Evolutionary conservation across 2,329 filamentous ascomycete genomes (phyloP).

Genomic region (Coniosporium tulheliwenetii): DNA sequence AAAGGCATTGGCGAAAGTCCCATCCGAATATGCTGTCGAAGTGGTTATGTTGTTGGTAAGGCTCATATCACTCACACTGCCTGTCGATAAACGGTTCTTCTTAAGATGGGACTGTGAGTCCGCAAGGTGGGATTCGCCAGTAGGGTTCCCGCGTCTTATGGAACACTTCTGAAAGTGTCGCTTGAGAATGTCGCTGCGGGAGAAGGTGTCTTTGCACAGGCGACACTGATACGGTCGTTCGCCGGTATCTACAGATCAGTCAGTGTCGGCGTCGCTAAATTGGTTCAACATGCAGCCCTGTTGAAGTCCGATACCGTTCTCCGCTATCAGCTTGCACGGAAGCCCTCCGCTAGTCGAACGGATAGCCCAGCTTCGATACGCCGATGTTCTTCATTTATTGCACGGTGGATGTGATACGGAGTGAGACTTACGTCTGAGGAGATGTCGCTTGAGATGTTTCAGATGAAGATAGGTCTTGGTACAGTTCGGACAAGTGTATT

Average conservation of each 20-base stretch:
- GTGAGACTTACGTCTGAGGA: constrained; percentile 67
- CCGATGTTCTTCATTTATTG: too few relatives aligned
- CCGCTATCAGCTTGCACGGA: too few relatives aligned
- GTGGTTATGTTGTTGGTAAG: too few relatives aligned
- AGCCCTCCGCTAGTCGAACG: too few relatives aligned
- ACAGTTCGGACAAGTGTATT: constrained; percentile 95
- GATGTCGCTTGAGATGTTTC: constrained; percentile 93
- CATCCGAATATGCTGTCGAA: too few relatives aligned
- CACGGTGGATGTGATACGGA: too few relatives aligned
- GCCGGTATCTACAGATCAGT: constrained; percentile 57
- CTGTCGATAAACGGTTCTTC: constrained; percentile 35
- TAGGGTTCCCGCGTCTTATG: constrained; percentile 87
- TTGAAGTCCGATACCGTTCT: constrained; percentile 13
- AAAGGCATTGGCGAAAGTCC: too few relatives aligned
- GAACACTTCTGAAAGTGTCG: constrained; percentile 99
- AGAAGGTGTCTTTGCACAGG: constrained; percentile 94
- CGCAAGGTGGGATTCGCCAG: constrained; percentile 83
- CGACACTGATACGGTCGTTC: constrained; percentile 98
- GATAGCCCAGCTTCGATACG: too few relatives aligned
- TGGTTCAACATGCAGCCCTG: constrained; percentile 3
- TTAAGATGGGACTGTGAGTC: constrained; percentile 83
- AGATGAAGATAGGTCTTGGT: constrained; percentile 96
- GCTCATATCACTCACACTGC: background rate
- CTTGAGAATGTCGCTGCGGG: constrained; percentile 93
- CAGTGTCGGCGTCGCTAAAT: constrained; percentile 16